Evolutionary conservation across 2,329 filamentous ascomycete species (phyloP), one percentile per base, ranked within the genome.

Genomic region (Penicillium hesseltinei): DNA sequence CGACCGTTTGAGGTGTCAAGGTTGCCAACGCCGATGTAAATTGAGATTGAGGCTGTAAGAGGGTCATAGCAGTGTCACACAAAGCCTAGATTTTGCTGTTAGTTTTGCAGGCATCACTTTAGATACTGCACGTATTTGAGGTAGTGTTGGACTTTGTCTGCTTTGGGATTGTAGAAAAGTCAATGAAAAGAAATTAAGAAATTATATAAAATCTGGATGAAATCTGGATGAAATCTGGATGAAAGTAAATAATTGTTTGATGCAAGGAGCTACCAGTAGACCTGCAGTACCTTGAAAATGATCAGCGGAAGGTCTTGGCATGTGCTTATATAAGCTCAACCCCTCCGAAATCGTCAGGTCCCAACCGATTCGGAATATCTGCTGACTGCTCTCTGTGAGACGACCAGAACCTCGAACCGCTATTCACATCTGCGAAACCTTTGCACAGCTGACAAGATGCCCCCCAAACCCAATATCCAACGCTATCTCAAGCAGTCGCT

Each of bases 401-500:
- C 45, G 7, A 35, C 19, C 31, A 17, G 4, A 25, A 10, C 31
- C 31, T 35, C 31, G 4, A 47, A 47, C 21, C 31, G 15, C 31
- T 11, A 25, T 11, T 25, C 31, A 35, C 8, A 0, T 23, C n/a
- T 36, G 8, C 21, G 8, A 23, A 25, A 5, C 4, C 15, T 35
- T 47, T 36, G 19, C 3, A 36, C 15, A 35, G 8, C 9, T 25
- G 19, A 47, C 45, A 47, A 11, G 21, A 47, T 47, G 45, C 8
- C 45, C 27, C 4, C n/a, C 31, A 25, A 47, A 25, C 9, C 31
- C 19, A 35, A 47, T 11, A 5, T 25, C 19, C 17, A n/a, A 11
- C 45, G 21, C 11, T 47, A 47, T 36, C 45, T 47, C 21, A 17
- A 17, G 3, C 45, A 47, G 31, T 47, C 45, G 31, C 87, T 90